Conservation (phyloP, 129 eudicot species). For the Ambrosia artemisiifolia region DNA sequence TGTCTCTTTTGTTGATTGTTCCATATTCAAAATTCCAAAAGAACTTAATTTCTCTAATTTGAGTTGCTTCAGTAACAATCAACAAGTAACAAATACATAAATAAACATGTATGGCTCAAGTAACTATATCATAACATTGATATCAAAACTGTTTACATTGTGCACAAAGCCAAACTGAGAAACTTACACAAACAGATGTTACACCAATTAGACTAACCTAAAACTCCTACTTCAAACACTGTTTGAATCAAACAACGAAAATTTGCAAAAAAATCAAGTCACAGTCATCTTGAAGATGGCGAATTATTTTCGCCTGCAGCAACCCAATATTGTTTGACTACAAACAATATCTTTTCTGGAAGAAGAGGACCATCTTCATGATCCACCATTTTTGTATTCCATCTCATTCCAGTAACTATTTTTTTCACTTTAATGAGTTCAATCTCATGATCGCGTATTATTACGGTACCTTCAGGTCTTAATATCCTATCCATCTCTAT, state of each 20-base stretch:
- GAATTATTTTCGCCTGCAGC: constrained; percentile 44
- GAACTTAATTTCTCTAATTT: no score
- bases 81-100: no score
- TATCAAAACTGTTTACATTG: constrained; percentile 19
- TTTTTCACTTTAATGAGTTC: constrained; percentile 52
- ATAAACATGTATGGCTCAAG: not conserved
- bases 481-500: constrained; percentile 77
- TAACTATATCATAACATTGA: constrained; percentile 6
- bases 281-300: constrained; percentile 26
- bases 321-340: constrained; percentile 64
- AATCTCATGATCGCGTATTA: constrained; percentile 54
- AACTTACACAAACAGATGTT: not conserved
- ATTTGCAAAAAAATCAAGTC: not conserved
- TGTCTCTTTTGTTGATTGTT: no score
- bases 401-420: constrained; percentile 55
- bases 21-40: no score
- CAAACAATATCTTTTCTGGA: constrained; percentile 57
- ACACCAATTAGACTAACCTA: constrained; percentile 11
- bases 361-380: constrained; percentile 64
- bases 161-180: constrained; percentile 7
- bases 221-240: constrained; percentile 4
- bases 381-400: constrained; percentile 63
- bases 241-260: not conserved
- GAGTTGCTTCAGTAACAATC: no score
- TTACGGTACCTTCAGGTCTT: constrained; percentile 76